phyloP scores from a whole-genome alignment of 2,329 filamentous ascomycete species.

The Neonectria faginata region DNA sequence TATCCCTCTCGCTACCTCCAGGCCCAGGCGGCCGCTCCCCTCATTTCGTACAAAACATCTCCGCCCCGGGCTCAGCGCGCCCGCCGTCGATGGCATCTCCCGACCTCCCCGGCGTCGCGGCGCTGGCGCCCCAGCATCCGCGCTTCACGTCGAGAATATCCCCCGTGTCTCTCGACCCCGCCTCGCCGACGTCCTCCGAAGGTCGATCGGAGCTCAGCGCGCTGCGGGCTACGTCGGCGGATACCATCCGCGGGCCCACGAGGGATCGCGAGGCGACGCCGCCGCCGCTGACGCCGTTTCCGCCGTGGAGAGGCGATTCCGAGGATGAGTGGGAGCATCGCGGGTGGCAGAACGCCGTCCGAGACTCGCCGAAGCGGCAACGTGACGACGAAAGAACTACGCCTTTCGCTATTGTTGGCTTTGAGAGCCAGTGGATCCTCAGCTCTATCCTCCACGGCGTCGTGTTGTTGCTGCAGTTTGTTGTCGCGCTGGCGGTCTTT shows the following conservation, averaged over 20 bases:
- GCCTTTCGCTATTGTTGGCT: slow-evolving; percentile 17
- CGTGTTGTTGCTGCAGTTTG: slow-evolving; percentile 45
- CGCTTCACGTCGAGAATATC: neutral
- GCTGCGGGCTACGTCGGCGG: slow-evolving; percentile 31
- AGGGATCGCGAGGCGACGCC: slow-evolving; percentile 28
- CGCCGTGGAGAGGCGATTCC: slow-evolving; percentile 39
- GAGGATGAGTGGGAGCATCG: slow-evolving; percentile 34
- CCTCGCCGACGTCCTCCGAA: slow-evolving; percentile 5
- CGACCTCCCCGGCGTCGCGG: neutral
- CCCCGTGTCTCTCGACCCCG: neutral
- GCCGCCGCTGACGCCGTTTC: slow-evolving; percentile 46
- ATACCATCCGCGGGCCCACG: slow-evolving; percentile 36
- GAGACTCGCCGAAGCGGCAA: slow-evolving; percentile 11
- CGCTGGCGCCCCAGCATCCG: neutral
- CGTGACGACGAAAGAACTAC: slow-evolving; percentile 16
- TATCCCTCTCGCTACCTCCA: neutral
- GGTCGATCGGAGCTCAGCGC: neutral
- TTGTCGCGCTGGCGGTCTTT: slow-evolving; percentile 41
- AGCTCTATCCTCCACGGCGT: slow-evolving; percentile 42
- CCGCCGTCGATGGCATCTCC: neutral
- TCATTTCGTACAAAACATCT: neutral
- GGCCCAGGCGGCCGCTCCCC: neutral
- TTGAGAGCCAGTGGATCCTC: slow-evolving; percentile 33
- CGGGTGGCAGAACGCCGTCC: slow-evolving; percentile 24
- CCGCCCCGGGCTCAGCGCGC: neutral